Base-by-base conservation (phyloP, 2,329 filamentous ascomycete species). In the Fusarium gaditjirri region DNA sequence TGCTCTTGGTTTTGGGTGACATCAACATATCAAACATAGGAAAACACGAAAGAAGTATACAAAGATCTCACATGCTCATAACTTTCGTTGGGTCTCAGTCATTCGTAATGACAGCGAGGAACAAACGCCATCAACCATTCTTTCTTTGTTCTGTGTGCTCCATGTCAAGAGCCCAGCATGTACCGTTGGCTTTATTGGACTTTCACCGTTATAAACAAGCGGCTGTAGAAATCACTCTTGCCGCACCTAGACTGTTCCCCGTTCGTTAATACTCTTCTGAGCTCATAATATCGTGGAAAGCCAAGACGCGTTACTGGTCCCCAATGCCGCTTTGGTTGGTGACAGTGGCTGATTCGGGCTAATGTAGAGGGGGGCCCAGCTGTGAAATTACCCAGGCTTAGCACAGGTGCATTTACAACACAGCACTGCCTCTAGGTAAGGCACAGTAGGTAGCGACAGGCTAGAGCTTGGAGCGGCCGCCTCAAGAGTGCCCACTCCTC, bases 121-220 rank as follows among this genome's bases (percentile, higher is more conserved):
- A 21, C 12, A 7, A 39, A 2, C 33, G 13, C 23, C 33, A 27
- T 10, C 13, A n/a, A 21, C 17, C 19, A 38, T 27, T n/a, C 13
- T 38, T 36, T 23, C 49, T 39, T 38, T 38, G 33, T 38, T 38
- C 33, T 2, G 7, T 5, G 0, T 10, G 49, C 8, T 27, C 1
- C 3, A 16, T 36, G 23, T 27, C 9, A 10, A 36, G 4, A 4
- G 4, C 10, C 31, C 16, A 35, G 14, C n/a, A 12, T 27, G 38
- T 39, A 12, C 6, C 1, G 2, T 27, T 27, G 36, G 12, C 23
- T 27, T 16, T 52, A 6, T 21, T 36, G 49, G 3, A 9, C 13
- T 19, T 4, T 12, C 19, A 17, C 0, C 3, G 0, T 3, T 2
- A 1, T 27, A 17, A 27, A 2, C 5, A 2, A 27, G 5, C 3